Evolutionary conservation across 2,329 filamentous ascomycete genomes (phyloP).

Genomic region (Simplicillium sp.): DNA sequence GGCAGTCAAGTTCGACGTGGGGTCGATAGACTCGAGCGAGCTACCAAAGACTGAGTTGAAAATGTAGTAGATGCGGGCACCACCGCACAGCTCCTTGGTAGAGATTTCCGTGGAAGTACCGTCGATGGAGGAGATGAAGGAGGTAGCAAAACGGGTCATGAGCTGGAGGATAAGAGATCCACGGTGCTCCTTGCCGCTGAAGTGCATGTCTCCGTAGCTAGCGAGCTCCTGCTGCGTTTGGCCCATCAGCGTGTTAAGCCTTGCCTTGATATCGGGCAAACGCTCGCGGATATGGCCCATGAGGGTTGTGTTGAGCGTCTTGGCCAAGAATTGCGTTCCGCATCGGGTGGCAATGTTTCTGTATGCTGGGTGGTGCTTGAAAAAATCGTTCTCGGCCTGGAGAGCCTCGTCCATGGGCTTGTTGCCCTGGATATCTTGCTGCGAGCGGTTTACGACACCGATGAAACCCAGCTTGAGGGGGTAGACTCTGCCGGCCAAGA

Average conservation of each 20-base stretch:
- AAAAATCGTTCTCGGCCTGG: conserved; percentile 85
- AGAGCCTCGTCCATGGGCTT: conserved; percentile 92
- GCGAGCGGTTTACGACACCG: conserved; percentile 93
- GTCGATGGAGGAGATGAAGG: conserved; percentile 97
- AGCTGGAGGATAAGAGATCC: conserved; percentile 91
- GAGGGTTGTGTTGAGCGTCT: conserved; percentile 87
- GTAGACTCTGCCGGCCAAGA: conserved; percentile 93
- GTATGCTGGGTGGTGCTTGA: conserved; percentile 94
- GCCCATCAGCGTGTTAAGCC: conserved; percentile 97
- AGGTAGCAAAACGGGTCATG: conserved; percentile 96
- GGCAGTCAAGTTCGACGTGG: conserved; percentile 87
- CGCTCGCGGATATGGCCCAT: conserved; percentile 96
- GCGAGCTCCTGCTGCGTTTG: conserved; percentile 97
- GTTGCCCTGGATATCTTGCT: conserved; percentile 94
- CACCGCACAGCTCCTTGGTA: conserved; percentile 93
- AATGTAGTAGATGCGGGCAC: conserved; percentile 95
- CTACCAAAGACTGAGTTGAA: conserved; percentile 99
- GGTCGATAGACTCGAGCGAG: conserved; percentile 90
- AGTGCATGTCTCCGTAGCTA: conserved; percentile 95
- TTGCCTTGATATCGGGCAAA: conserved; percentile 93
- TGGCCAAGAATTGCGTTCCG: conserved; percentile 88
- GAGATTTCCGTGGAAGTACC: conserved; percentile 98
- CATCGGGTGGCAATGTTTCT: conserved; percentile 90
- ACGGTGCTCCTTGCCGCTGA: conserved; percentile 92
- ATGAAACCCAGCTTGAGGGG: conserved; percentile 96